Conservation (phyloP, 1,284 basidiomycete genomes). For the Heterobasidion annosum region DNA sequence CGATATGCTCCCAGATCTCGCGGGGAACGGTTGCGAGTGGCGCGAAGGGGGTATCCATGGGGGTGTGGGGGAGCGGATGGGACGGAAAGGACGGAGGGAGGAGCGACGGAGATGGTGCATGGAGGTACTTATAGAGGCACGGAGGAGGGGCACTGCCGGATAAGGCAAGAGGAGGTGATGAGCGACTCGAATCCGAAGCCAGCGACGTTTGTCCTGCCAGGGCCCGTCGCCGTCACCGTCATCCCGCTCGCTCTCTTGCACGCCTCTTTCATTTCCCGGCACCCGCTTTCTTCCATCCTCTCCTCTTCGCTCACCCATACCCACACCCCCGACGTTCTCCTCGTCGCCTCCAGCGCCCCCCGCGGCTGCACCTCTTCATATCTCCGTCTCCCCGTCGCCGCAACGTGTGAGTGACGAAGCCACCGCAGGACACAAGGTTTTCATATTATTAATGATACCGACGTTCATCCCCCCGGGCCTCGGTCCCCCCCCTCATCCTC, state of each 20-base stretch:
- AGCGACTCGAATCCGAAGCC: not conserved
- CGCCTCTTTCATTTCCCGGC: not conserved
- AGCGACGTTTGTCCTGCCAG: too few species aligned
- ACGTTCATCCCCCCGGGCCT: not conserved
- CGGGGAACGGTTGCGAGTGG: constrained; percentile 36
- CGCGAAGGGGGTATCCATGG: constrained; percentile 10
- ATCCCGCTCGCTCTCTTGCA: not conserved
- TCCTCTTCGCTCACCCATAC: not conserved
- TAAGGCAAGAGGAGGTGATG: constrained; percentile 1
- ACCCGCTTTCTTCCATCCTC: not conserved
- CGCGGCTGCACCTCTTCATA: too few species aligned
- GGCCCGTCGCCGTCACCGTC: not conserved
- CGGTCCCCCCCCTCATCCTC: not conserved
- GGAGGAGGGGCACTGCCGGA: not conserved
- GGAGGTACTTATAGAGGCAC: constrained; percentile 8
- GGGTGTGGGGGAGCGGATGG: not conserved
- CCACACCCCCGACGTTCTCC: not conserved
- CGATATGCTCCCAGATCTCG: constrained; percentile 53
- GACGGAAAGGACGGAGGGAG: not conserved
- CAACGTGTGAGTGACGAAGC: too few species aligned
- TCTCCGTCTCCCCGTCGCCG: too few species aligned
- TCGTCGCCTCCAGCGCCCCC: too few species aligned
- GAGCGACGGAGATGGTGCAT: constrained; percentile 5
- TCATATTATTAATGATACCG: not conserved
- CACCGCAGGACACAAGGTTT: not conserved